Base-by-base conservation (phyloP, 495 filamentous ascomycete genomes). In the Penicillium desertorum region DNA sequence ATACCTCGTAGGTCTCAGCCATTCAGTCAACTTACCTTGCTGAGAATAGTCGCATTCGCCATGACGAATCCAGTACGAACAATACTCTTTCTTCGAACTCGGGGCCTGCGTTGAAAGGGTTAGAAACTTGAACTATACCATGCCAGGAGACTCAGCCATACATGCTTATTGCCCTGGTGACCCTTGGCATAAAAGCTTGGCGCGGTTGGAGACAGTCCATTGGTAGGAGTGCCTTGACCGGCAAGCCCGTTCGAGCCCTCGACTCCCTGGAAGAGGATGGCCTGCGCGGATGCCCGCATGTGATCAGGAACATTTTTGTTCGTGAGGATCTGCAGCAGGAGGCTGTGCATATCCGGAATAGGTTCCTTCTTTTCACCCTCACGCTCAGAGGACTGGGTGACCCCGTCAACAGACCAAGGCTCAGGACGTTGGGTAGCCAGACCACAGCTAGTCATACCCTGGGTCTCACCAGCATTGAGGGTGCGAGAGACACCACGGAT, bases 31-130 rank as follows among this genome's bases (percentile, higher is more conserved):
- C 70, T 42, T 62, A 73, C 76, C 91, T 64, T 91, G 86, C 67
- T 93, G 88, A 37, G 79, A 83, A 71, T 88, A 96, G 63, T 88
- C 88, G 69, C 92, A 96, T 50, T 87, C 83, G 32, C 91, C 91
- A 45, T 86, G 85, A 58, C 87, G 85, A 43, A 96, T 84, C 89
- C 90, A 96, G 69, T 90, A 88, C 36, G 88, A 89, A 75, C 92
- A 96, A 69, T 87, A 94, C 46, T 85, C 74, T 66, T 96, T 96
- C 72, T 83, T 79, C 5, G 53, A 14, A 36, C 58, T 61, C 11
- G 61, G 49, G 10, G 45, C 48, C 49, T 60, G 44, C 51, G 44
- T 46, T 4, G 39, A n/a, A 20, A 29, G 20, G 19, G 52, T 66
- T 51, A 67, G 23, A 23, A 34, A 52, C 25, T 25, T 44, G 23